Evolutionary conservation across 192 early-diverging fungal species (phyloP).

Genomic region (Mortierella alpina): DNA sequence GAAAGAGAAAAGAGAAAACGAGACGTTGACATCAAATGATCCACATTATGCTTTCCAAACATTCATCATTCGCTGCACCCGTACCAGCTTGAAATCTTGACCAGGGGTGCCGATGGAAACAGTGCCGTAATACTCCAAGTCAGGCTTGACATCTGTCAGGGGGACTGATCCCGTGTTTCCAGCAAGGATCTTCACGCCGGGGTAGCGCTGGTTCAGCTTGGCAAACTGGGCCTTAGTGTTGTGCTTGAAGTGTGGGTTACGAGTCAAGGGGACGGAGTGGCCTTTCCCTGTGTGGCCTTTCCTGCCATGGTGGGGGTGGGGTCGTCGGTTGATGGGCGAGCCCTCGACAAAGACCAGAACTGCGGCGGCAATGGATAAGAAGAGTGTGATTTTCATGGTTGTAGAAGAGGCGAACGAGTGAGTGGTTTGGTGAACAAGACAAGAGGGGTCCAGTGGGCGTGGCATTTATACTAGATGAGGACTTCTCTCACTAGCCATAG

Average conservation of each 20-base stretch:
- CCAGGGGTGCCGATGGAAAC: slow-evolving; percentile 72
- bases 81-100: slow-evolving; percentile 64
- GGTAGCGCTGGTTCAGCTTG: slow-evolving; percentile 35
- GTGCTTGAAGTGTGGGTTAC: slow-evolving; percentile 42
- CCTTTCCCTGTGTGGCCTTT: neutral
- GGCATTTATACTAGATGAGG: too few relatives aligned
- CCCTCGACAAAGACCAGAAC: slow-evolving; percentile 20
- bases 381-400: slow-evolving; percentile 27
- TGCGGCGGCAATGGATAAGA: slow-evolving; percentile 29
- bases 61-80: neutral
- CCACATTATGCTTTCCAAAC: neutral
- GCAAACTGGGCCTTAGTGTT: slow-evolving; percentile 33
- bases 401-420: too few relatives aligned
- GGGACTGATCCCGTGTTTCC: slow-evolving; percentile 25
- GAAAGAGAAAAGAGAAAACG: neutral
- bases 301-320: neutral
- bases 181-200: slow-evolving; percentile 9
- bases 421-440: too few relatives aligned
- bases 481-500: too few relatives aligned
- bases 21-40: neutral
- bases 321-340: slow-evolving; percentile 11
- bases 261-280: slow-evolving; percentile 25
- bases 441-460: too few relatives aligned
- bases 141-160: slow-evolving; percentile 49
- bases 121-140: slow-evolving; percentile 70